phyloP scores from a whole-genome alignment of 1,139 yeast species.

The Yamadazyma conglobata region DNA sequence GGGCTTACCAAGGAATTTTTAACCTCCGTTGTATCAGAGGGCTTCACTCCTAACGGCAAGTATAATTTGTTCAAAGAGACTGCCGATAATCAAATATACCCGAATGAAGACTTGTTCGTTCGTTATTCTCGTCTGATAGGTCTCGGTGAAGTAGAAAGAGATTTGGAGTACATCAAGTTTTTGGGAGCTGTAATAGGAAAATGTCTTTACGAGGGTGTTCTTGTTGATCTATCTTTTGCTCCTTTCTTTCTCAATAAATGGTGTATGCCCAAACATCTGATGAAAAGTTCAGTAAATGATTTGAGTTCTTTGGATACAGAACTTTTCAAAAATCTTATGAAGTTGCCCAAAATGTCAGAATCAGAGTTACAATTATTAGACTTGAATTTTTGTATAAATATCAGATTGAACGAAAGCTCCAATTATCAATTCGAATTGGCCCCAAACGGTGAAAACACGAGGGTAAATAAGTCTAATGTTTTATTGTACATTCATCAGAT shows the following conservation, averaged over 20 bases:
- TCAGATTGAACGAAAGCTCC: slow-evolving; percentile 22
- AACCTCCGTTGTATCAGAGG: slow-evolving; percentile 68
- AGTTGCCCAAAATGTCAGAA: slow-evolving; percentile 53
- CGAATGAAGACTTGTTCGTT: slow-evolving; percentile 58
- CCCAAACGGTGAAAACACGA: slow-evolving; percentile 51
- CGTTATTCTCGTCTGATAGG: slow-evolving; percentile 24
- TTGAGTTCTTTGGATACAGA: slow-evolving; percentile 67
- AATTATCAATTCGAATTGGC: slow-evolving; percentile 53
- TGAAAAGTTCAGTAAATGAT: slow-evolving; percentile 72
- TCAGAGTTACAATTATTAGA: slow-evolving; percentile 59
- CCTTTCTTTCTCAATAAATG: slow-evolving; percentile 81
- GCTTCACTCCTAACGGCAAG: slow-evolving; percentile 45
- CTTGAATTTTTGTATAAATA: slow-evolving; percentile 61
- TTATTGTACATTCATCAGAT: slow-evolving; percentile 74
- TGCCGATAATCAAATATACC: slow-evolving; percentile 59
- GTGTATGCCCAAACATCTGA: slow-evolving; percentile 33
- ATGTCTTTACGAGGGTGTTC: slow-evolving; percentile 79
- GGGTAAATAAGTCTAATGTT: slow-evolving; percentile 61
- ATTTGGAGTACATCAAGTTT: slow-evolving; percentile 50
- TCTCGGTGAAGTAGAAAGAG: slow-evolving; percentile 23
- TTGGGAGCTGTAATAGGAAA: slow-evolving; percentile 85
- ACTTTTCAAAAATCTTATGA: slow-evolving; percentile 61
- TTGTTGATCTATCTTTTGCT: slow-evolving; percentile 82
- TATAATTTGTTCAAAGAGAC: slow-evolving; percentile 47
- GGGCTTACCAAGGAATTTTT: slow-evolving; percentile 91